Conservation (phyloP, 2,329 filamentous ascomycete species). For the Acephala macrosclerotiorum region DNA sequence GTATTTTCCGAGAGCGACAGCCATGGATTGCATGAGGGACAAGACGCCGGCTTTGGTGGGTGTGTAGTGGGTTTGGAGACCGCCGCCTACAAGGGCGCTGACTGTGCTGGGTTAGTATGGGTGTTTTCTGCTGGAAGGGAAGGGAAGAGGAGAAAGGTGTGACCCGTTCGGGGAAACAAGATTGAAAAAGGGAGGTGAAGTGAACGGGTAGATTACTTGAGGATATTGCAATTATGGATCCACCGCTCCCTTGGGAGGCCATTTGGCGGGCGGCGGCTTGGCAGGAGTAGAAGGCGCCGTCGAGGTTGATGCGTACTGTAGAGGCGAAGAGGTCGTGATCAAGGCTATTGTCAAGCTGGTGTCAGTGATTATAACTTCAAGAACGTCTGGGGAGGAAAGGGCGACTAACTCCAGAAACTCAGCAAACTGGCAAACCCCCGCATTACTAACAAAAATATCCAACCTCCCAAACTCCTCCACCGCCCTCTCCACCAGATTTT, state of each 20-base stretch:
- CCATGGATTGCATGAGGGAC: slow-evolving; percentile 83
- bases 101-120: too few relatives aligned
- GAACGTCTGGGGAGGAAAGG: neutral
- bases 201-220: too few relatives aligned
- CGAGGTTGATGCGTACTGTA: slow-evolving; percentile 82
- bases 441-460: slow-evolving; percentile 87
- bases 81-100: slow-evolving; percentile 82
- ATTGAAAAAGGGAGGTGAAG: too few relatives aligned
- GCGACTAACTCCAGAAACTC: slow-evolving; percentile 75
- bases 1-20: slow-evolving; percentile 79
- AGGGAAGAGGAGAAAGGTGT: too few relatives aligned
- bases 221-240: slow-evolving; percentile 80
- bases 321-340: slow-evolving; percentile 72
- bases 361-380: neutral
- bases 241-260: slow-evolving; percentile 70
- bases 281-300: slow-evolving; percentile 86
- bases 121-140: too few relatives aligned
- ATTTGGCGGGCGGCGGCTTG: slow-evolving; percentile 88
- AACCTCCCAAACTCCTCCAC: slow-evolving; percentile 68
- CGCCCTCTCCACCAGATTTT: slow-evolving; percentile 69
- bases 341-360: slow-evolving; percentile 55
- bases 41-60: slow-evolving; percentile 86
- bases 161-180: too few relatives aligned
- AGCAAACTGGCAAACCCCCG: slow-evolving; percentile 86
- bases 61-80: slow-evolving; percentile 83